Conservation (phyloP, 306 rosid genomes). For the Malus orientalis region DNA sequence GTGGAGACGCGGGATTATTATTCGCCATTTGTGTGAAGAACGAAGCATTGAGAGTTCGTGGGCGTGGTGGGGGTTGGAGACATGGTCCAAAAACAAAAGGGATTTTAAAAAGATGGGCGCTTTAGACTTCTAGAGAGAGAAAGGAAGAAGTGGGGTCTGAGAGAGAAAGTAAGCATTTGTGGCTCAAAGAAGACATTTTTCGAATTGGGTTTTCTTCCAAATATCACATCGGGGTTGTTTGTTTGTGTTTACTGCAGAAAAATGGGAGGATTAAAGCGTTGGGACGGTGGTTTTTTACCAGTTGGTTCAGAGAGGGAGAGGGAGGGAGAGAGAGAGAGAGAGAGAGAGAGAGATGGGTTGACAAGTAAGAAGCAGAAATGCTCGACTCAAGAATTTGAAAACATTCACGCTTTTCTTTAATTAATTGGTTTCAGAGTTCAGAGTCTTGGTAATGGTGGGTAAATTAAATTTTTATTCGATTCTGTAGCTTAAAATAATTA, state of each 20-base stretch:
- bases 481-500: too few relatives aligned
- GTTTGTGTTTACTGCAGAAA: neutral
- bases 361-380: neutral
- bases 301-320: neutral
- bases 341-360: neutral
- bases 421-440: neutral
- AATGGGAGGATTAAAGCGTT: neutral
- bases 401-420: neutral
- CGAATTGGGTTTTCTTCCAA: neutral
- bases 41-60: neutral
- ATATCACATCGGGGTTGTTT: neutral
- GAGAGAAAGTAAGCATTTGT: slow-evolving; percentile 15
- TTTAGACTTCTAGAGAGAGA: slow-evolving; percentile 2
- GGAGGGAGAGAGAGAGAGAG: neutral
- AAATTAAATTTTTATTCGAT: too few relatives aligned
- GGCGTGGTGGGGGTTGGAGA: neutral
- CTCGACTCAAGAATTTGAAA: neutral
- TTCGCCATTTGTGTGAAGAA: slow-evolving; percentile 23
- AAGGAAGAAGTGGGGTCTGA: slow-evolving; percentile 13
- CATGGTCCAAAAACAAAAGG: slow-evolving; percentile 2
- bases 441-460: neutral
- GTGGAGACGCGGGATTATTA: slow-evolving; percentile 22
- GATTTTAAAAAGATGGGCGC: slow-evolving; percentile 2
- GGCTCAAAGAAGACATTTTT: neutral
- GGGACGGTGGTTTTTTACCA: neutral